Evolutionary conservation across 208 protist genomes (phyloP), one percentile per base, ranked within the genome.

Genomic region (Spongospora subterranea): DNA sequence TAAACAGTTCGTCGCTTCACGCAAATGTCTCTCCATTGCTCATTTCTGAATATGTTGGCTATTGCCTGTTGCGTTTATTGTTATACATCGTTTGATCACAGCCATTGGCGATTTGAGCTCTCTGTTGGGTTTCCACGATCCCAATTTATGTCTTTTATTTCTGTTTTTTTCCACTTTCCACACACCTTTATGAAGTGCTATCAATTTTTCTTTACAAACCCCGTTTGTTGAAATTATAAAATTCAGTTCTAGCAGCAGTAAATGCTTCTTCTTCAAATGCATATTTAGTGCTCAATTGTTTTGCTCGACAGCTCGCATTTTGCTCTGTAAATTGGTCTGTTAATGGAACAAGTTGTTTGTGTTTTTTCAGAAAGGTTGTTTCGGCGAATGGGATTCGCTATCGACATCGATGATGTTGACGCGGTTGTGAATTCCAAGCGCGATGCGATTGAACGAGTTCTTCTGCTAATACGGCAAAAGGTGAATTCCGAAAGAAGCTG

Each of bases 1-100:
- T 99, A 20, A 98, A 98, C 91, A 77, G 89, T 93, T 65, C 40
- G 90, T 91, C 45, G 29, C n/a, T n/a, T n/a, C n/a, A n/a, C n/a
- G 13, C 64, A 32, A 29, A 17, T 90, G 0, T 29, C 0, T 38
- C 29, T 46, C 24, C 88, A 43, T 41, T 45, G 82, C 41, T 35
- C 35, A 1, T 76, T 6, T 11, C 35, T 1, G 54, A 29, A 92
- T 43, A 92, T 24, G 46, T 29, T 45, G n/a, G n/a, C n/a, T n/a
- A n/a, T n/a, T n/a, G n/a, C n/a, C n/a, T n/a, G n/a, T n/a, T n/a
- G n/a, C n/a, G n/a, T n/a, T n/a, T n/a, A n/a, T n/a, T n/a, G n/a
- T n/a, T n/a, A n/a, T n/a, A n/a, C 54, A 29, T 65, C 54, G 54
- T 65, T 29, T 29, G 54, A 17, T 29, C 54, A 65, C 20, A 17